phyloP scores from a whole-genome alignment of 163 green algal species.

The Coccomyxa subellipsoidea region DNA sequence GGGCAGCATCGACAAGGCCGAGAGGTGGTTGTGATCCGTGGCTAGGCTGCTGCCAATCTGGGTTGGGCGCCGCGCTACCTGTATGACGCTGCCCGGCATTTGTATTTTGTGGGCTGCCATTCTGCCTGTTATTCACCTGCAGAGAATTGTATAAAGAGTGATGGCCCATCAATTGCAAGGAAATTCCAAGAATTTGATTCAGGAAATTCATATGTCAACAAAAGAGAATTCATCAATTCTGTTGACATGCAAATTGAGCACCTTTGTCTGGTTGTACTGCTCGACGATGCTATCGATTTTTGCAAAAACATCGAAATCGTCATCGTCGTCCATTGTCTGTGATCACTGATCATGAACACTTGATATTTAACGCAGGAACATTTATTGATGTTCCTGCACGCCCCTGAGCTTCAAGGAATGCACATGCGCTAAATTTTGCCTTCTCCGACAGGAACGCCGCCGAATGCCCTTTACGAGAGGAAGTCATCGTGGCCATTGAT shows the following conservation, averaged over 20 bases:
- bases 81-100: neutral
- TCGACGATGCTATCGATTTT: neutral
- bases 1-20: neutral
- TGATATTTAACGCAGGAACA: too few relatives aligned
- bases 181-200: too few relatives aligned
- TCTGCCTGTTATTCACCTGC: neutral
- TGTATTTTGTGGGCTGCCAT: neutral
- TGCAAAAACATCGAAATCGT: constrained; percentile 2
- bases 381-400: too few relatives aligned
- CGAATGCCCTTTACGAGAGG: neutral
- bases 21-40: neutral
- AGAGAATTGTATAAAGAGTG: neutral
- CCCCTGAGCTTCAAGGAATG: neutral
- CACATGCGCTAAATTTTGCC: too few relatives aligned
- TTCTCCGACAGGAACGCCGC: neutral
- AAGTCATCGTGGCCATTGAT: neutral
- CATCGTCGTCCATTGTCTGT: neutral
- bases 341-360: neutral
- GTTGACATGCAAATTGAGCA: neutral
- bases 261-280: neutral
- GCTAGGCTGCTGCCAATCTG: neutral
- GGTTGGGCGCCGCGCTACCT: neutral
- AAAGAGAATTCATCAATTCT: too few relatives aligned
- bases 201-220: too few relatives aligned
- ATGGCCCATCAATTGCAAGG: too few relatives aligned